Base-by-base conservation (phyloP, 441 rosid genomes). In the Bruguiera hainesii region DNA sequence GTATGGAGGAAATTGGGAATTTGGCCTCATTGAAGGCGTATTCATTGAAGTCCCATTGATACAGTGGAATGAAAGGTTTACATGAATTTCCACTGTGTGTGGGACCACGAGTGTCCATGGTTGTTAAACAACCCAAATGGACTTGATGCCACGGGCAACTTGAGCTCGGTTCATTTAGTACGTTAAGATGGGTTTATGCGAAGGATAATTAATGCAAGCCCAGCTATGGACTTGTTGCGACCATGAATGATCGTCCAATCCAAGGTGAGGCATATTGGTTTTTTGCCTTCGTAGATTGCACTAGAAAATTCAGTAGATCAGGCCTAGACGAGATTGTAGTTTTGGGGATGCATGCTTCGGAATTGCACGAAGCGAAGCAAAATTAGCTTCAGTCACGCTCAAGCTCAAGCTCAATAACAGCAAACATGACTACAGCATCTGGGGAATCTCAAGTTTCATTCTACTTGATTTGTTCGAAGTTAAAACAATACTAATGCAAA, bases 81-180 rank as follows among this genome's bases (percentile, higher is more conserved):
- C 19, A 71, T 85, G 86, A 20, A 65, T 73, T 7, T 73, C 50
- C 61, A 67, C 75, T 9, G 2, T 75, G 30, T 50, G 64, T 56
- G 71, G 65, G 39, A 61, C 51, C 61, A 69, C 55, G 25, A 71
- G 58, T 30, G 25, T 51, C 33, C 55, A 26, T 26, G 46, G 60
- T 37, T 67, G 23, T 73, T 26, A 51, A 63, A 51, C 72, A 52
- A 5, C 21, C 10, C 33, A 11, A 59, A 16, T 57, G 68, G 64
- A 37, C 57, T 21, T 53, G 57, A 53, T 53, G 7, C 26, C 55
- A 20, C 29, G 20, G 61, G 71, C 66, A 51, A 50, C 59, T 61
- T 42, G 60, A 55, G 56, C 46, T 64, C 74, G 51, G 60, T 73
- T 79, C 76, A 77, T 80, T 73, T 68, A 76, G 59, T 65, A 15